These are phyloP conservation scores for Excoecaria cochinchinensis DNA, from an alignment of 345 rosid species.

Conservation along the genomic window DNA sequence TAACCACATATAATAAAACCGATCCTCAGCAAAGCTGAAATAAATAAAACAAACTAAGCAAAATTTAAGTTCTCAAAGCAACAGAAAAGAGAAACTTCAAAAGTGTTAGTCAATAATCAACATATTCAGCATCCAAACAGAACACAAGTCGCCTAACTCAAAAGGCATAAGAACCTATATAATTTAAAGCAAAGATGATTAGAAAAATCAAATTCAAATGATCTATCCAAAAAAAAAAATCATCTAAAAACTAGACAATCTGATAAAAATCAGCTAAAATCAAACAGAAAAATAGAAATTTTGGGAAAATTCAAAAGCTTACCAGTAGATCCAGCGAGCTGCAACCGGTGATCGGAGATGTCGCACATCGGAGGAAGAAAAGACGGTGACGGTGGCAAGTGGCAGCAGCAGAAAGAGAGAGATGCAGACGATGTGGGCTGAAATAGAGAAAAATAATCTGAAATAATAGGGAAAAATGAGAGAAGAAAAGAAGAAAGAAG, in stretches of 20 bases:
- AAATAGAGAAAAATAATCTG: too few relatives aligned
- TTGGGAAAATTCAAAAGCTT: constrained; percentile 14
- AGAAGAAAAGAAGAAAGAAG: too few relatives aligned
- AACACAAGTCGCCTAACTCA: background rate
- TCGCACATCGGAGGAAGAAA: too few relatives aligned
- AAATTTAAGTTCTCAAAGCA: background rate
- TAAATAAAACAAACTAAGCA: background rate
- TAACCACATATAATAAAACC: background rate
- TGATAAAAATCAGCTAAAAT: background rate
- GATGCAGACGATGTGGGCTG: too few relatives aligned
- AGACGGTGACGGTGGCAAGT: too few relatives aligned
- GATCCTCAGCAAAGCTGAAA: constrained; percentile 1
- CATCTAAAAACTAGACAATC: background rate
- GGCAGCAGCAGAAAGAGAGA: too few relatives aligned
- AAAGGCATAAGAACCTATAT: background rate
- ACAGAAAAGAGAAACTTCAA: background rate
- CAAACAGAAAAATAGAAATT: background rate
- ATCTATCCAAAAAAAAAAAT: background rate
- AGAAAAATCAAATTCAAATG: background rate
- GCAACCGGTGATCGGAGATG: too few relatives aligned
- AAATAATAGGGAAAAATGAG: too few relatives aligned
- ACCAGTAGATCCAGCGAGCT: constrained; percentile 69
- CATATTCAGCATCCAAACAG: too few relatives aligned
- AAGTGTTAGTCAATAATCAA: background rate
- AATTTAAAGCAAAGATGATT: background rate